Evolutionary conservation across 768 basidiomycete species (phyloP), one percentile per base, ranked within the genome.

Genomic region (Tremella yokohamensis): DNA sequence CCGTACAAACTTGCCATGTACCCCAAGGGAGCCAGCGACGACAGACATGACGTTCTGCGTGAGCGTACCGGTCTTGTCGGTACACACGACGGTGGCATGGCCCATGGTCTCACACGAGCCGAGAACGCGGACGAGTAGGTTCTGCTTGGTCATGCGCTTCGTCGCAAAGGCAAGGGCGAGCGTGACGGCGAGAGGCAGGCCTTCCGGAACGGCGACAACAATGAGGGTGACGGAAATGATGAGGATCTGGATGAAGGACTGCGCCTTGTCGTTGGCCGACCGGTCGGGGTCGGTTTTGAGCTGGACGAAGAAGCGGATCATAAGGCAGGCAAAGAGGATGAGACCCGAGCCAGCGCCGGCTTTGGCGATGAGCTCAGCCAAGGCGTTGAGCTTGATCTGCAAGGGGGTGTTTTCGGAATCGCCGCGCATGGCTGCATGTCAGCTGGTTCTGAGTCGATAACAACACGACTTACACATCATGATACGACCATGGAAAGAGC

Each of bases 101-200:
- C 89, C 94, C 94, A 98, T 98, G 0, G 91, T 98, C 79, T 99
- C 96, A 77, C 94, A 98, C 12, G 92, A 92, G 7, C 89, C 89
- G 34, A 99, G 84, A 3, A 97, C 89, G 54, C 94, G 91, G 26
- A 98, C 96, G 42, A 99, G 84, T 0, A 98, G 81, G 53, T 96
- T 96, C 77, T 92, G 88, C 70, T 86, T 83, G 8, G 93, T 89
- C 96, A 98, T 98, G n/a, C 94, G 87, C 69, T 89, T 92, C 48
- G 96, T 99, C 0, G 94, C 96, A 70, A 98, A 99, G 0, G 96
- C 90, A 29, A 99, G 81, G 0, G 96, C 96, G 48, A 99, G 84
- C 0, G 94, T 97, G 50, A 98, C 94, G 40, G 94, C 94, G 54
- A 99, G 81, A 1, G 94, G 94, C 4, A 99, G 81, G 71, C 93